Base-by-base conservation (phyloP, 2,329 filamentous ascomycete species). In the Sporothrix luriei region DNA sequence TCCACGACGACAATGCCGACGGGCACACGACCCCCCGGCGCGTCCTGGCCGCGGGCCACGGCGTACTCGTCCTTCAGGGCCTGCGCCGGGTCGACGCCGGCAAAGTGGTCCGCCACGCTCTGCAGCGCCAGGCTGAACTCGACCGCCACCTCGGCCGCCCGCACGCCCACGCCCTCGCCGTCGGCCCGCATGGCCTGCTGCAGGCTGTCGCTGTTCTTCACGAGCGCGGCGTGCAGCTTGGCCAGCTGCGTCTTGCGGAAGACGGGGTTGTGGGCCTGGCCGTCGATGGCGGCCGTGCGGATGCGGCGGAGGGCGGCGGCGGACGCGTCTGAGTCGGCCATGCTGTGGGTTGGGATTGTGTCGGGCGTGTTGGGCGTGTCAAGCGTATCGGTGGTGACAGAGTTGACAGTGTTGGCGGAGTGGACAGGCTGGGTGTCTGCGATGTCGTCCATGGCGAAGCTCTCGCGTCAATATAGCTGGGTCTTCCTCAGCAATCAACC, bases 231-330 rank as follows among this genome's bases (percentile, higher is more conserved):
- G 16, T 55, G 52, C 52, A 55, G 52, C 9, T 33, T 55, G 24
- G 52, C 52, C 52, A 55, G 52, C 52, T 55, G 52, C 24, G 52
- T 55, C 52, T 55, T 55, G 52, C 52, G 52, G 52, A 55, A 55
- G 24, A 55, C 52, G 24, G 52, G 52, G 52, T 55, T 55, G 52
- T 55, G 52, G 11, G 52, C 52, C 52, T 55, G 52, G 52, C 52
- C 52, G 52, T 55, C 52, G 52, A 55, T 55, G 52, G 52, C 52
- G 4, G 52, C 52, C 24, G 52, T 33, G 24, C 52, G 52, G 24
- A 55, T 29, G 24, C 52, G 52, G 24, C 52, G 52, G 52, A 55
- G 52, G 24, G 24, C 52, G 52, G 24, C 43, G 43, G 14, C 19
- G 14, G 14, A 14, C 5, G 14, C 14, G 13, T 16, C 29, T 19